Conservation (phyloP, 2,329 filamentous ascomycete genomes). For the Didymella segeticola region DNA sequence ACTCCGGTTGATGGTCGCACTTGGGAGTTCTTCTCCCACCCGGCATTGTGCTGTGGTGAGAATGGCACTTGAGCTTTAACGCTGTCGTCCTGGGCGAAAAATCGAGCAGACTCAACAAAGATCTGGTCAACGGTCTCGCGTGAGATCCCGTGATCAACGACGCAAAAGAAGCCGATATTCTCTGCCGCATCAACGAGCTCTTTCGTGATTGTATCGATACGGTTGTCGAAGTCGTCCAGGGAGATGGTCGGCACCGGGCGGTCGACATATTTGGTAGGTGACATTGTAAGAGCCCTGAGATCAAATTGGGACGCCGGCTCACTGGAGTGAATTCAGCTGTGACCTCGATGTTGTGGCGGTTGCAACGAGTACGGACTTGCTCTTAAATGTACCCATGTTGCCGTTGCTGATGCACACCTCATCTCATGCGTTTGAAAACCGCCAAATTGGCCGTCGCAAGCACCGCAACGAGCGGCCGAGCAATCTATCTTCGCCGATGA, state of each 20-base stretch:
- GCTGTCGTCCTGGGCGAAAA: constrained; percentile 61
- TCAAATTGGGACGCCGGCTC: neutral
- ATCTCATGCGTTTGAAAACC: neutral
- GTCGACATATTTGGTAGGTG: constrained; percentile 27
- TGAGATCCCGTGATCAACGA: constrained; percentile 63
- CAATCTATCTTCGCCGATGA: neutral
- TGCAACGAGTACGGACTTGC: neutral
- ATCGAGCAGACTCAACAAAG: constrained; percentile 58
- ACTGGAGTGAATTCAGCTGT: neutral
- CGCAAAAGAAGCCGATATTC: constrained; percentile 66
- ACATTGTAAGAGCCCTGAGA: constrained; percentile 19
- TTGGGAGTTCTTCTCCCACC: constrained; percentile 67
- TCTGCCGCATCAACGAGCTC: constrained; percentile 63
- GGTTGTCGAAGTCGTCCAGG: constrained; percentile 59
- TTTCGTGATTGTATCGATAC: constrained; percentile 61
- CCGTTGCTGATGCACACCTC: neutral
- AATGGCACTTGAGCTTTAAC: constrained; percentile 63
- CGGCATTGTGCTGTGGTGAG: constrained; percentile 60
- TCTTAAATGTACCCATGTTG: constrained; percentile 1
- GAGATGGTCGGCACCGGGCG: constrained; percentile 51
- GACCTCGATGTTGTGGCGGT: neutral
- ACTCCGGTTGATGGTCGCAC: constrained; percentile 65
- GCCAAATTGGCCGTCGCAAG: neutral
- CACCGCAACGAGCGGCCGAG: neutral
- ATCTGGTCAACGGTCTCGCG: constrained; percentile 58